Evolutionary conservation across 2,329 filamentous ascomycete genomes (phyloP), one percentile per base, ranked within the genome.

Genomic region (Talaromyces sp.): DNA sequence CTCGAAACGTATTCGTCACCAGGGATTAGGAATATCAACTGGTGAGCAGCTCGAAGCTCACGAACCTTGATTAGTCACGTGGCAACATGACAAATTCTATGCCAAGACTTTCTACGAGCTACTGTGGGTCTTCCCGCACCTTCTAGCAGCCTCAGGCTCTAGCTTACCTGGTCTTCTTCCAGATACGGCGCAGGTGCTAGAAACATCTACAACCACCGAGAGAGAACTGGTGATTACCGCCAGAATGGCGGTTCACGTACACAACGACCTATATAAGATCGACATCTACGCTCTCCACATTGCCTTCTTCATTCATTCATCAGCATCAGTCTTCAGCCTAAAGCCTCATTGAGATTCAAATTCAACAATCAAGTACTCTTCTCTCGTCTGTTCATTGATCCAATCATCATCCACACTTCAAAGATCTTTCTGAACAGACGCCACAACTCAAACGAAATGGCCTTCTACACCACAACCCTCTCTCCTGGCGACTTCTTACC

Each of bases 1-100:
- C 82, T 97, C 19, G 92, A 96, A 68, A 85, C 88, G 54, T 95
- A 95, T 78, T 87, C 89, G n/a, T 86, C 89, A 6, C 88, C 90
- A 31, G 90, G 89, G 2, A 93, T 96, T 72, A 91, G 88, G 73
- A 91, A 95, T 75, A 89, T 96, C 62, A 73, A 73, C 65, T 76
- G 73, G 73, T 72, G 35, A 63, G 47, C 15, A 19, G 17, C 49
- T 47, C 47, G 47, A 54, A 49, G n/a, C 43, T 37, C 35, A 37
- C 9, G 35, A 37, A 37, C 10, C 45, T n/a, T 35, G 47, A 35
- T 63, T 63, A 56, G 47, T 64, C 62, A 64, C 45, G 62, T 59
- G 62, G 56, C 54, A 39, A 47, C 61, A 47, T 43, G 43, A 50
- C n/a, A 15, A 35, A 56, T 61, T 11, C 27, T 25, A 19, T 56